Evolutionary conservation across 495 filamentous ascomycete species (phyloP).

Genomic region (Podospora conica): DNA sequence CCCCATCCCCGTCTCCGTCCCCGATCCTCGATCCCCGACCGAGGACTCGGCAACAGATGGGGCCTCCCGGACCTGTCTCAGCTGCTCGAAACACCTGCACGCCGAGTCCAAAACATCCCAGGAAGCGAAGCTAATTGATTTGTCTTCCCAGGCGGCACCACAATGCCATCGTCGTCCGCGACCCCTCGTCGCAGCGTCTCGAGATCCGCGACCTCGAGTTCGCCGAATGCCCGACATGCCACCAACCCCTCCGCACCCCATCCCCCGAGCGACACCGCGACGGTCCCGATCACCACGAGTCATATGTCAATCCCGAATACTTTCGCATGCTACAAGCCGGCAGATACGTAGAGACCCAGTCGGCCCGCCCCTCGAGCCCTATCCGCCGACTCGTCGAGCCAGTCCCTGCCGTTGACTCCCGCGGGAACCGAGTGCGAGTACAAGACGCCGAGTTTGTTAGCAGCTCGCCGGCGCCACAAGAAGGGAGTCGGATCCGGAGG

Average conservation of each 20-base stretch:
- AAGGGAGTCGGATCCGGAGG: conserved; percentile 65
- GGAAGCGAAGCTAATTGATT: background rate
- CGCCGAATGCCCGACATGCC: conserved; percentile 79
- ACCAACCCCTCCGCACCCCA: conserved; percentile 60
- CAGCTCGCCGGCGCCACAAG: conserved; percentile 42
- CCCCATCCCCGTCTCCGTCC: no score
- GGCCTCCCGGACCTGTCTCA: background rate
- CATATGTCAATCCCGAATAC: conserved; percentile 83
- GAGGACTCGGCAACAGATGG: background rate
- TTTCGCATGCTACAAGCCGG: conserved; percentile 80
- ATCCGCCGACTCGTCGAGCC: conserved; percentile 43
- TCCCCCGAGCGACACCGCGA: conserved; percentile 46
- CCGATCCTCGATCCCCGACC: background rate
- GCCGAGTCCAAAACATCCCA: background rate
- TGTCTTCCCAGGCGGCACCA: conserved; percentile 66
- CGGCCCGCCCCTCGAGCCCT: conserved; percentile 38
- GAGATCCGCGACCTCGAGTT: conserved; percentile 63
- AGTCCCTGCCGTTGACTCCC: conserved; percentile 26
- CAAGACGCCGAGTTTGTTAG: conserved; percentile 48
- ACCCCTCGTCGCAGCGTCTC: conserved; percentile 76
- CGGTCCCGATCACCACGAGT: conserved; percentile 41
- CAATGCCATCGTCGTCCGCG: conserved; percentile 84
- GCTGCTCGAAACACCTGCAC: background rate
- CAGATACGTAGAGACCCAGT: conserved; percentile 18
- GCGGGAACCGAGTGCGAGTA: conserved; percentile 18